Conservation (phyloP, 2,329 filamentous ascomycete genomes). For the Cladosporium sp. region DNA sequence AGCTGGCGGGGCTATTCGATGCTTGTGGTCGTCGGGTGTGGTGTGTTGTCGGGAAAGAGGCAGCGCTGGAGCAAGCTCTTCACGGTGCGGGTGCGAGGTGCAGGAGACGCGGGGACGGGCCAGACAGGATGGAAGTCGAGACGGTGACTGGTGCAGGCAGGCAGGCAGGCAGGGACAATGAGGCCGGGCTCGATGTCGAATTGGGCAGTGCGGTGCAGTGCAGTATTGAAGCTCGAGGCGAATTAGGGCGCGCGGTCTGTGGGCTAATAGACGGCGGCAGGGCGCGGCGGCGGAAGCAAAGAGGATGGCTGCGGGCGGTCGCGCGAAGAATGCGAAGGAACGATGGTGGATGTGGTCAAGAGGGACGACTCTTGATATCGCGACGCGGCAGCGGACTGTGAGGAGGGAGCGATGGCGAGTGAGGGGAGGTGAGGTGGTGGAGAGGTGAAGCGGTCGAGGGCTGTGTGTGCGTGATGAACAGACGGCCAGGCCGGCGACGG, state of each 20-base stretch:
- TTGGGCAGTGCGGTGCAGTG: neutral
- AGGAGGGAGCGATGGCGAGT: neutral
- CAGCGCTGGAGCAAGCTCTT: conserved; percentile 10
- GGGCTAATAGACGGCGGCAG: neutral
- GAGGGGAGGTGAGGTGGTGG: neutral
- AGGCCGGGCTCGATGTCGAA: conserved; percentile 9
- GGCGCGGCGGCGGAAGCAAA: neutral
- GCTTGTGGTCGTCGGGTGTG: neutral
- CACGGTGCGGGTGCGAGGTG: conserved; percentile 1
- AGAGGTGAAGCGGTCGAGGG: neutral
- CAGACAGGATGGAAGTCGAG: neutral
- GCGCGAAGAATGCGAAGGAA: conserved; percentile 1
- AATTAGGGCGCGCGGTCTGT: conserved; percentile 5
- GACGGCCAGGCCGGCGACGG: no score
- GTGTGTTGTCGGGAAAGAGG: neutral
- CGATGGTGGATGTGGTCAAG: neutral
- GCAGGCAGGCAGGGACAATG: conserved; percentile 2
- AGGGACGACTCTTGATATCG: neutral
- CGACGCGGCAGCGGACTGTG: neutral
- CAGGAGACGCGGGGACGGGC: neutral
- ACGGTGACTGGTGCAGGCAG: neutral
- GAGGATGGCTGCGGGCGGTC: neutral
- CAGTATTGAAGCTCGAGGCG: neutral
- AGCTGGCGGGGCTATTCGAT: neutral
- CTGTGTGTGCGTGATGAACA: neutral